Evolutionary conservation across 2,329 filamentous ascomycete genomes (phyloP), one percentile per base, ranked within the genome.

Genomic region (Diaporthe helianthi): DNA sequence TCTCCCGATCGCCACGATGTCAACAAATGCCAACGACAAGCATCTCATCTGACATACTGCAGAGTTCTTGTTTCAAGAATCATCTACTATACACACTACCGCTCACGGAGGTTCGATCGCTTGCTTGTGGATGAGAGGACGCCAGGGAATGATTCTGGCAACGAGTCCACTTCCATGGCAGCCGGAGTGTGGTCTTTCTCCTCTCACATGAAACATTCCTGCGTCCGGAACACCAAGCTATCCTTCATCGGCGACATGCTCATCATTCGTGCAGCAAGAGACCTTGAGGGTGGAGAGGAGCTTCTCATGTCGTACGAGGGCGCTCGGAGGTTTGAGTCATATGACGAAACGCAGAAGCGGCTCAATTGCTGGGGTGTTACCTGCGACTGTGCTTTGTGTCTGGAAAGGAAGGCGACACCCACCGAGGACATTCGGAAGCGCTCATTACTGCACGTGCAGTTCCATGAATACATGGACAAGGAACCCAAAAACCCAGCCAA

Each of bases 321-420:
- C n/a, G n/a, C 0, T 10, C 10, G 29, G 0, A 1, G 0, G 19
- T 13, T 33, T 2, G 8, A 53, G 1, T 8, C 29, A n/a, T 22
- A 54, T 19, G 29, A 22, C 3, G 29, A 33, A 0, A 6, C 12
- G n/a, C 26, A 54, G 51, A 4, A 54, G 17, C 29, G 29, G 8
- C 2, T 54, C 2, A 12, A 19, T 10, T 0, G 0, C 1, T 54
- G 51, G 51, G 29, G 2, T 0, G 33, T 54, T 13, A 15, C 8
- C 10, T 54, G 51, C 17, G 29, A 36, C 29, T 54, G 51, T 54
- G 29, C 19, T 2, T 4, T 36, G 19, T 54, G 51, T 7, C 19
- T 22, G 19, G 29, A 33, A 9, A 33, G 29, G 15, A n/a, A 22
- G 10, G 19, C 2, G 29, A 26, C 51, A 1, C 2, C 51, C 10